Base-by-base conservation (phyloP, 208 protist species). In the Lotmaria passim region DNA sequence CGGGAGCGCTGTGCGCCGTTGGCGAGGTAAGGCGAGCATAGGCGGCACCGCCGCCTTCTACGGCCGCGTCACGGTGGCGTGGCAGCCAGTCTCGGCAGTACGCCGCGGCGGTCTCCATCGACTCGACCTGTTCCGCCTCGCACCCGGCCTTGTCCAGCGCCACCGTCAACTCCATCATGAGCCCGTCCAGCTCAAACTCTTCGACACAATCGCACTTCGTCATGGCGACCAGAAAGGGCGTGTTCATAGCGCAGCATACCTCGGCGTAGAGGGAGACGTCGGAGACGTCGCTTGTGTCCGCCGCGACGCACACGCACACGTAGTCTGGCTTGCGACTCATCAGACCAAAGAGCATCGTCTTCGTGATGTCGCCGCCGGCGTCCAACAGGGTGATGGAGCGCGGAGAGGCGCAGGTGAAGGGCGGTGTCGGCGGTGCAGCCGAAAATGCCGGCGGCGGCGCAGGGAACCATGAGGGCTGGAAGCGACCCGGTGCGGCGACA, bases 141-240 rank as follows among this genome's bases (percentile, higher is more conserved):
- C 77, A 90, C 2, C 81, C 80, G 26, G 82, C 51, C 41, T 61
- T 55, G 26, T 78, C 60, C 28, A 95, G 73, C 50, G 73, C 75
- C 2, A 75, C 83, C 19, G 79, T 61, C 47, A 98, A 69, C 28
- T 98, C 87, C 48, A 96, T 80, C 58, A 97, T 6, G 39, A 97
- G 96, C 34, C 85, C 72, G 44, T 97, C 93, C 15, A 98, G 59
- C 60, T 98, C 91, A 73, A 97, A 94, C 33, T 98, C 94, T 26
- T 94, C 75, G 15, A 93, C 75, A 34, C 89, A 86, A 76, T 99
- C 98, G 50, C 94, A 75, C 78, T 98, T 98, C 1, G 98, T 99
- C 7, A 99, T 68, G 33, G 97, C 91, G 31, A 98, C 70, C 57
- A 95, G 88, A 17, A 98, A 86, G 3, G 95, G 92, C 24, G 98